Conservation (phyloP, 108 stramenopile species). For the Cyclotella baltica region DNA sequence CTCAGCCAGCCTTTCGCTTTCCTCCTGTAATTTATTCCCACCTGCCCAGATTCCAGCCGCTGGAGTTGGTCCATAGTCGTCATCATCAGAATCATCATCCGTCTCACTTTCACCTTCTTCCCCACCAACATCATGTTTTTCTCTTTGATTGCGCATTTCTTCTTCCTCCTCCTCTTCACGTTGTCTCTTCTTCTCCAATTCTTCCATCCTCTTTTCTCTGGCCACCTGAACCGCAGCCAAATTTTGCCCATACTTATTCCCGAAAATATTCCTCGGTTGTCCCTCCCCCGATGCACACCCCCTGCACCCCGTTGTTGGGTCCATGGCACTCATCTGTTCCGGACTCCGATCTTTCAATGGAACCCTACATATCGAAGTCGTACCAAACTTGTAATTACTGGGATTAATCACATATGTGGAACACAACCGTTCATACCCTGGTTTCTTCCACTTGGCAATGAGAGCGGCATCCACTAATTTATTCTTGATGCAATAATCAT, state of each 20-base stretch:
- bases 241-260: conserved; percentile 99
- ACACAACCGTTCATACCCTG: conserved; percentile 98
- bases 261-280: conserved; percentile 97
- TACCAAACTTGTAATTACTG: conserved; percentile 99
- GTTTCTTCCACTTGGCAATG: conserved; percentile 99
- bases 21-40: conserved; percentile 67
- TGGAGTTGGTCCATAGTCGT: conserved; percentile 88
- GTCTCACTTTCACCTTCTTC: conserved; percentile 66
- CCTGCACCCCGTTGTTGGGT: conserved; percentile 95
- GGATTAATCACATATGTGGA: conserved; percentile 99
- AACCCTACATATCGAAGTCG: conserved; percentile 96
- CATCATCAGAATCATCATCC: conserved; percentile 70
- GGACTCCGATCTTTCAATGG: conserved; percentile 79
- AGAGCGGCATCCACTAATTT: conserved; percentile 97
- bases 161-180: conserved; percentile 40
- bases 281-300: conserved; percentile 97
- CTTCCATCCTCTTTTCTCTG: conserved; percentile 78
- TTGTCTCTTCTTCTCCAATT: conserved; percentile 48
- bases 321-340: conserved; percentile 75
- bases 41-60: conserved; percentile 85
- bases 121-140: conserved; percentile 1
- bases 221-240: conserved; percentile 98
- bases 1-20: conserved; percentile 67
- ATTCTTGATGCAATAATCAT: conserved; percentile 97
- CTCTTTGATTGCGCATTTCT: background rate